A percentile compares a stretch with the other conserved stretches of the same genome.
phyloP scores from a whole-genome alignment of 495 filamentous ascomycete species.

The Penicillium psychrofluorescens region DNA sequence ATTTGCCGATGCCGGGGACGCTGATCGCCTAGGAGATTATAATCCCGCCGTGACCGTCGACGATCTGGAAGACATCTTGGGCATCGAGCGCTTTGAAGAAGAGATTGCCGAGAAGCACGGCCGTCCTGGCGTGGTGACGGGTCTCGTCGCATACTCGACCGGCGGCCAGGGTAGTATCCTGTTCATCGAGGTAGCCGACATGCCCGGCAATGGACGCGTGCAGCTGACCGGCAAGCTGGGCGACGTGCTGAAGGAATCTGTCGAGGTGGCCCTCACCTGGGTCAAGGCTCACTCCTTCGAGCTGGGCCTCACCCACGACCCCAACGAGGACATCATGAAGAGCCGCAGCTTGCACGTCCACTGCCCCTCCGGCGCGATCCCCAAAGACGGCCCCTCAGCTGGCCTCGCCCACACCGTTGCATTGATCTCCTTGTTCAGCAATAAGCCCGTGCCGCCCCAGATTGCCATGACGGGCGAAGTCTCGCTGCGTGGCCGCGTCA shows the following conservation, averaged over 20 bases:
- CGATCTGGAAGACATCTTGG: constrained; percentile 85
- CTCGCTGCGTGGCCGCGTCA: constrained; percentile 77
- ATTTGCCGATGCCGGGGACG: constrained; percentile 81
- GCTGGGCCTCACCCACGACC: constrained; percentile 72
- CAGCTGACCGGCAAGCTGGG: constrained; percentile 99
- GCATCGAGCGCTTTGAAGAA: constrained; percentile 90
- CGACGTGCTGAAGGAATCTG: constrained; percentile 93
- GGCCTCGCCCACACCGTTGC: constrained; percentile 92
- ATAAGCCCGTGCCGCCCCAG: constrained; percentile 80
- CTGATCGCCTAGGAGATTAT: constrained; percentile 61
- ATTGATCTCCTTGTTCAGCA: constrained; percentile 83
- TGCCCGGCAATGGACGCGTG: constrained; percentile 88
- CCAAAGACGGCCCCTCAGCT: constrained; percentile 85
- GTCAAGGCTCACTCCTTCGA: constrained; percentile 94
- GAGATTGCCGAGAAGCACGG: constrained; percentile 86
- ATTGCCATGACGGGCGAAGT: constrained; percentile 98
- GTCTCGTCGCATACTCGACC: constrained; percentile 90
- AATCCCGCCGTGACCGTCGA: constrained; percentile 63
- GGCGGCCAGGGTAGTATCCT: constrained; percentile 93
- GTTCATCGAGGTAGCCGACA: constrained; percentile 97
- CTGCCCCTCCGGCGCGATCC: constrained; percentile 89
- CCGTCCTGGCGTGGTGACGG: constrained; percentile 91
- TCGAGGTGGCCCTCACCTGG: constrained; percentile 93
- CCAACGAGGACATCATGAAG: constrained; percentile 92
- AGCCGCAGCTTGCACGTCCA: constrained; percentile 92